These are phyloP conservation scores for Barnettozyma siamensis DNA, from an alignment of 805 yeast genomes.

Conservation along the genomic window DNA sequence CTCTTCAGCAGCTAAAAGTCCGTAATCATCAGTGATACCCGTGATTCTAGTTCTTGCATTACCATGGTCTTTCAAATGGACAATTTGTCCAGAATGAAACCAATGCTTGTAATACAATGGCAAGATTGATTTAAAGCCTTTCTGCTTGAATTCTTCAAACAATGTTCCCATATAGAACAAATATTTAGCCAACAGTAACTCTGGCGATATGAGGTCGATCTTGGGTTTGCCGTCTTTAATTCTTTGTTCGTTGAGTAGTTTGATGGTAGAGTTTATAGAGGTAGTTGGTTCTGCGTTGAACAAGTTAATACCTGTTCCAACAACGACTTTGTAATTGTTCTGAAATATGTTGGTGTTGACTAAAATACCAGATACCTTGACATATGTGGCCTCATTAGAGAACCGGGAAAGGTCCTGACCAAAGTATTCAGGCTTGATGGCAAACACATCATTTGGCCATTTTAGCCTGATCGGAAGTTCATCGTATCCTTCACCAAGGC, in stretches of 20 bases:
- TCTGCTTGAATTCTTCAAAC: slow-evolving; percentile 47
- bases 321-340: slow-evolving; percentile 56
- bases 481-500: slow-evolving; percentile 57
- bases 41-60: slow-evolving; percentile 54
- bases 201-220: slow-evolving; percentile 30
- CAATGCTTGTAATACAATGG: slow-evolving; percentile 73
- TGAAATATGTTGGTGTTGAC: slow-evolving; percentile 71
- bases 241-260: slow-evolving; percentile 51
- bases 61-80: slow-evolving; percentile 53
- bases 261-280: slow-evolving; percentile 69
- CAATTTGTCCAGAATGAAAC: slow-evolving; percentile 77
- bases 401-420: slow-evolving; percentile 35
- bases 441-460: slow-evolving; percentile 96
- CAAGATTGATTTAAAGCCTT: slow-evolving; percentile 67
- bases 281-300: slow-evolving; percentile 88
- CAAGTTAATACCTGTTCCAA: slow-evolving; percentile 86
- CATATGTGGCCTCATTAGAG: slow-evolving; percentile 59
- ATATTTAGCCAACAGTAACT: slow-evolving; percentile 59
- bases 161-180: slow-evolving; percentile 61
- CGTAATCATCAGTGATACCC: slow-evolving; percentile 84
- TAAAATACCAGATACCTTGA: slow-evolving; percentile 78
- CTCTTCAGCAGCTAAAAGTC: slow-evolving; percentile 74
- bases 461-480: slow-evolving; percentile 77
- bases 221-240: slow-evolving; percentile 30
- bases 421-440: slow-evolving; percentile 58